Evolutionary conservation across 148 eudicot species (phyloP).

Genomic region (Vaccinium darrowii): DNA sequence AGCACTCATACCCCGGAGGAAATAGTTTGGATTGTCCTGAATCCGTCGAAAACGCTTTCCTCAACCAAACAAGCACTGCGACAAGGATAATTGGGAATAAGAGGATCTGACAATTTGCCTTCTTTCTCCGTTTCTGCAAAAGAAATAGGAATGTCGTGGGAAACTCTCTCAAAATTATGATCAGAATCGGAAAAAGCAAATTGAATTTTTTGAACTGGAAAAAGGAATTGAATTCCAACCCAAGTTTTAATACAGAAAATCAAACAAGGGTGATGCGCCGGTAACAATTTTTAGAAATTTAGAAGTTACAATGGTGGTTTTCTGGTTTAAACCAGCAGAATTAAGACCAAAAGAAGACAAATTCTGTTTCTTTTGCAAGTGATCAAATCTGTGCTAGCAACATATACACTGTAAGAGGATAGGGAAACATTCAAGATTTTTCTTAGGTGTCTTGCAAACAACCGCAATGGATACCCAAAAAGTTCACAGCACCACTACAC

Average conservation of each 20-base stretch:
- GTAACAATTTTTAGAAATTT: neutral
- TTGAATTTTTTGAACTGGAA: too few species aligned
- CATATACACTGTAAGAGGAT: too few species aligned
- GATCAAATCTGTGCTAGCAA: too few species aligned
- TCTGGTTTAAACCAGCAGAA: too few species aligned
- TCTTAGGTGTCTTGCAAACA: too few species aligned
- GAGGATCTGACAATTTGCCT: slow-evolving; percentile 51
- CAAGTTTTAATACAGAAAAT: neutral
- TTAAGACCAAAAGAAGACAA: too few species aligned
- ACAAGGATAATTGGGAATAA: slow-evolving; percentile 65
- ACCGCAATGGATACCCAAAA: too few species aligned
- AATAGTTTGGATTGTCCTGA: neutral
- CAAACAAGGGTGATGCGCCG: neutral
- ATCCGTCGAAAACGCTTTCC: neutral
- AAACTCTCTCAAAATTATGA: neutral
- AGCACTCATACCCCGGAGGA: slow-evolving; percentile 7
- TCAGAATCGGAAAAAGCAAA: neutral
- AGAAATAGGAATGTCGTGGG: neutral
- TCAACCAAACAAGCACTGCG: slow-evolving; percentile 42
- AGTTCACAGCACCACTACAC: too few species aligned
- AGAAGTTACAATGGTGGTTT: neutral
- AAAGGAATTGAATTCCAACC: neutral
- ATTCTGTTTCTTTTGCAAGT: too few species aligned
- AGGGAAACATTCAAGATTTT: too few species aligned
- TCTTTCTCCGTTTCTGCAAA: slow-evolving; percentile 66